Conservation (phyloP, 768 basidiomycete species). For the Collybiopsis confluens region DNA sequence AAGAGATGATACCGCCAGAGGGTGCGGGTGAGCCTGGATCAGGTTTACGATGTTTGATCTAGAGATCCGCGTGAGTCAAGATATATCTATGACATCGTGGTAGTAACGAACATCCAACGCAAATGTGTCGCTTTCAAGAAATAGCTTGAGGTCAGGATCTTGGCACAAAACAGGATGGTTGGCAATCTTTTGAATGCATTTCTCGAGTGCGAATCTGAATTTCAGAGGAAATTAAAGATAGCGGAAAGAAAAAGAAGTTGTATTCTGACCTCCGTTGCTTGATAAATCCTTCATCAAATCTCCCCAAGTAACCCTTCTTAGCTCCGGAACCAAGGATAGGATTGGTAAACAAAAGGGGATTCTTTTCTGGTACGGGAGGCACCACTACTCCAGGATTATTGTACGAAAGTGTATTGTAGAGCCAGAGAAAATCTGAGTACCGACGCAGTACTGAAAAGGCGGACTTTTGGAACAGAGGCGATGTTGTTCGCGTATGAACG, state of each 20-base stretch:
- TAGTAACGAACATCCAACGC: conserved; percentile 71
- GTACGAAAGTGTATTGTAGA: conserved; percentile 79
- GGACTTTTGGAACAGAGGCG: conserved; percentile 76
- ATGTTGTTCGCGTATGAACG: conserved; percentile 86
- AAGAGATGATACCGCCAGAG: conserved; percentile 73
- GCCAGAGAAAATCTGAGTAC: conserved; percentile 97
- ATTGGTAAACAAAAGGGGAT: conserved; percentile 36
- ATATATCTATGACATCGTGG: neutral
- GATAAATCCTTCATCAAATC: conserved; percentile 91
- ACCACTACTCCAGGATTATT: conserved; percentile 98
- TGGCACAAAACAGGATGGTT: conserved; percentile 88
- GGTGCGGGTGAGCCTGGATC: conserved; percentile 30
- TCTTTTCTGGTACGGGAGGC: conserved; percentile 95
- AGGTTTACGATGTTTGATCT: conserved; percentile 87
- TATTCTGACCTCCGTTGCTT: conserved; percentile 59
- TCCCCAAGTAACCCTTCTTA: conserved; percentile 43
- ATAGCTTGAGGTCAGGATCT: conserved; percentile 83
- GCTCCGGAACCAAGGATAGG: conserved; percentile 1
- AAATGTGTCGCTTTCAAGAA: conserved; percentile 92
- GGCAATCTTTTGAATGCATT: conserved; percentile 89
- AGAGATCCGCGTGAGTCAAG: conserved; percentile 3
- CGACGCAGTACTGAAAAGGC: conserved; percentile 93
- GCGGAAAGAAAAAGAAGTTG: neutral
- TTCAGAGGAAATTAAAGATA: no score
- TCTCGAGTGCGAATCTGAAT: conserved; percentile 62